Conservation (phyloP, 2,329 filamentous ascomycete species). For the Pestalotiopsis sp. region DNA sequence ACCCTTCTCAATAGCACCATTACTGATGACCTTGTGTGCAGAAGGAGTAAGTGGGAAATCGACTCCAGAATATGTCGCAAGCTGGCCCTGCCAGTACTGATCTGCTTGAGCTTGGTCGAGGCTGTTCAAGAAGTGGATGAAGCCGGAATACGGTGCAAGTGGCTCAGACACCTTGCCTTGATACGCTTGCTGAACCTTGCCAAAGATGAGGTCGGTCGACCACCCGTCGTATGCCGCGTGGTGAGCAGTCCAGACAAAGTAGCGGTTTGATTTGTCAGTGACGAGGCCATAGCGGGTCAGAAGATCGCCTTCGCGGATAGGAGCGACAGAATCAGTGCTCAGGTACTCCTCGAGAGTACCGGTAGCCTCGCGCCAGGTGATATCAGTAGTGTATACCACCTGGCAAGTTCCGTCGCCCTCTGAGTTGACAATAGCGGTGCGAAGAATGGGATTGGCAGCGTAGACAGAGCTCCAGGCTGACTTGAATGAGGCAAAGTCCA, state of each 20-base stretch:
- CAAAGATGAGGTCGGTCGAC: constrained; percentile 6
- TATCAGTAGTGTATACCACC: not conserved
- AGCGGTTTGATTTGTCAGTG: not conserved
- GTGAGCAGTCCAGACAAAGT: constrained; percentile 15
- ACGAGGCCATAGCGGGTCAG: constrained; percentile 12
- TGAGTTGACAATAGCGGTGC: constrained; percentile 21
- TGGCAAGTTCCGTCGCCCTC: constrained; percentile 8
- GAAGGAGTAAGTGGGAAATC: constrained; percentile 2
- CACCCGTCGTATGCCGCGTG: constrained; percentile 15
- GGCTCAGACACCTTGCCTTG: not conserved
- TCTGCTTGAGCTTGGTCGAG: not conserved
- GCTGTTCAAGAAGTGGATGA: not conserved
- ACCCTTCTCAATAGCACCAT: not conserved
- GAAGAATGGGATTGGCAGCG: constrained; percentile 17
- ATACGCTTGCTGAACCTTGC: constrained; percentile 7
- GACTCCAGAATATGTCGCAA: not conserved
- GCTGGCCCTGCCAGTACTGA: constrained; percentile 1
- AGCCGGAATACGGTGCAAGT: not conserved
- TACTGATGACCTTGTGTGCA: not conserved
- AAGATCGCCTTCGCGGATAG: constrained; percentile 3
- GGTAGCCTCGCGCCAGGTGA: not conserved
- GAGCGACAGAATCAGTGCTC: not conserved
- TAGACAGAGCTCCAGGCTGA: constrained; percentile 16
- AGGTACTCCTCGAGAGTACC: constrained; percentile 1
- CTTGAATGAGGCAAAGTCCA: constrained; percentile 12